Evolutionary conservation across 192 early-diverging fungal genomes (phyloP), one percentile per base, ranked within the genome.

Genomic region (Backusella westeae): DNA sequence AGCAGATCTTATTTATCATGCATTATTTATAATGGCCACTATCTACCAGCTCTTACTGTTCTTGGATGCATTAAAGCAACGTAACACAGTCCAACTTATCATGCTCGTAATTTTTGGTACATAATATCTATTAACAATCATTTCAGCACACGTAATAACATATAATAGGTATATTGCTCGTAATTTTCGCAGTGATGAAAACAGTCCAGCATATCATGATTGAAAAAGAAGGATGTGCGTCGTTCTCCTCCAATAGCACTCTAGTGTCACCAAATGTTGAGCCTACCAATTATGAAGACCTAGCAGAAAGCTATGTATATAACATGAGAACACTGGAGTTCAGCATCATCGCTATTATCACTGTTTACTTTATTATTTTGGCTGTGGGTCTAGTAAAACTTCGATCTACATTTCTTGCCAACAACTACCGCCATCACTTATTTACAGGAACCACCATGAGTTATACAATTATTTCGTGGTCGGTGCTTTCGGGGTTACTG

Each of bases 171-270:
- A 23, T n/a, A 35, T 6, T 70, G 9, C 19, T 26, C 0, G 69
- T 70, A 10, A 70, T 70, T 41, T 70, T 70, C 21, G 23, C 69
- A n/a, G 39, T 32, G 36, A 70, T 70, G n/a, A 35, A 70, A 42
- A 41, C 69, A 42, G 39, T 70, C 23, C 69, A 70, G 26, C 69
- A 70, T n/a, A 70, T 38, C 10, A 38, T 42, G 8, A 35, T 70
- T 23, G 69, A 70, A 70, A 21, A 70, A 41, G 23, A 8, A 21
- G 69, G 69, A 12, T 70, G 69, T 70, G 23, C 69, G 42, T 42
- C 12, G 15, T 66, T 66, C 26, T 32, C 2, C 26, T 66, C 32
- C 15, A 66, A 66, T 23, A 32, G 4, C 10, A 66, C 63, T 66
- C 23, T 66, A 10, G 26, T 15, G 6, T n/a, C 67, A 36, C 5